A percentile compares a stretch with the other conserved stretches of the same genome.
Evolutionary conservation across 176 grass and related monocot species (phyloP).

Genomic region (Hordeum marinum): DNA sequence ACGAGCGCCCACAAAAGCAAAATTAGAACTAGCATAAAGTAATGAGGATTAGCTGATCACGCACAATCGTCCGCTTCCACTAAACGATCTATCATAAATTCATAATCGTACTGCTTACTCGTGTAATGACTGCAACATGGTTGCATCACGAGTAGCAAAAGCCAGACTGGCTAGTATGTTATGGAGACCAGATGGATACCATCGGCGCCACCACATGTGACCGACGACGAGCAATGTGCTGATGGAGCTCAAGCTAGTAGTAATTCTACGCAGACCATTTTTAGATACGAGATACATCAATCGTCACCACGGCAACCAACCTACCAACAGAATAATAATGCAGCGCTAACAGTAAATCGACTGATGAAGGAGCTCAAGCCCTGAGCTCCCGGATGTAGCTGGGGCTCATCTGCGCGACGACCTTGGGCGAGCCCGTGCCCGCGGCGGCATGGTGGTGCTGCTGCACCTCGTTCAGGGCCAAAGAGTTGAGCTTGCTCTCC

Average conservation of each 20-base stretch:
- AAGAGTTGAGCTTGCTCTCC: constrained; percentile 66
- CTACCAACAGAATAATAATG: background rate
- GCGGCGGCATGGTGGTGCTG: background rate
- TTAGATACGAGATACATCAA: background rate
- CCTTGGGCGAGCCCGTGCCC: constrained; percentile 11
- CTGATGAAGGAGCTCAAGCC: background rate
- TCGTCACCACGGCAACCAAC: background rate
- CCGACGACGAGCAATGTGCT: no score
- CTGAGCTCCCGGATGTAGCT: constrained; percentile 45
- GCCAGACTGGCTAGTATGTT: background rate
- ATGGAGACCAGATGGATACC: background rate
- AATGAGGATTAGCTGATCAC: no score
- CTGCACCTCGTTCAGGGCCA: constrained; percentile 6
- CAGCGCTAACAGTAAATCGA: background rate
- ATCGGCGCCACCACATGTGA: no score
- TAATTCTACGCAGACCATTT: background rate
- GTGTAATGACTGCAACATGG: background rate
- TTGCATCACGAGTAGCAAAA: background rate
- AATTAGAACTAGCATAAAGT: no score
- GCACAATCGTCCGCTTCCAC: no score
- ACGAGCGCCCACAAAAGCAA: no score
- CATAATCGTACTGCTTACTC: no score
- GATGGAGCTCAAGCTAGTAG: background rate
- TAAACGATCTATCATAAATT: background rate
- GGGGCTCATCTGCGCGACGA: constrained; percentile 34